Conservation (phyloP, 2,329 filamentous ascomycete species). For the Fusarium solani-melongenae region DNA sequence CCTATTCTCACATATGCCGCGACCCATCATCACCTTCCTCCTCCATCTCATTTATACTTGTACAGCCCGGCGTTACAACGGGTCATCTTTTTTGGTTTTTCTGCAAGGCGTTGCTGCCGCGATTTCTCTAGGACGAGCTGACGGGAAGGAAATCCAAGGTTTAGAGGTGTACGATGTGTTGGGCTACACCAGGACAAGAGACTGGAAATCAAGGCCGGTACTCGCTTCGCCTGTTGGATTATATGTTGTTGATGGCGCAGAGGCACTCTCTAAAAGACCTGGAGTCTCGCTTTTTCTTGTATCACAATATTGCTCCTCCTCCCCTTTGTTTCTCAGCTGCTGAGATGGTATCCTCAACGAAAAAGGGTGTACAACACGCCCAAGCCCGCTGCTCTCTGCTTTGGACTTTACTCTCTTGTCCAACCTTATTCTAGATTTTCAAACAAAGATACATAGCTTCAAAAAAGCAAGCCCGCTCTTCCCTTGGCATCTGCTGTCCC, state of each 20-base stretch:
- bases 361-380: constrained; percentile 1
- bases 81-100: constrained; percentile 10
- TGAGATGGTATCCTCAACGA: constrained; percentile 15
- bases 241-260: constrained; percentile 22
- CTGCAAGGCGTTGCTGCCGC: constrained; percentile 28
- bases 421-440: neutral
- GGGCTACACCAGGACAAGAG: neutral
- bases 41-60: constrained; percentile 4
- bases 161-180: constrained; percentile 6
- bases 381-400: constrained; percentile 15
- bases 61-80: constrained; percentile 23
- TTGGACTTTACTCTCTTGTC: neutral
- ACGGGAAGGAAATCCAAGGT: neutral
- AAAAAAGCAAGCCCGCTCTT: neutral
- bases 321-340: constrained; percentile 17
- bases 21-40: constrained; percentile 1
- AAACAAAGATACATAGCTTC: neutral
- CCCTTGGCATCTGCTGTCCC: neutral
- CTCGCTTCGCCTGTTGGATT: neutral
- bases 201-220: neutral
- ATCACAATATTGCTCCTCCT: constrained; percentile 28
- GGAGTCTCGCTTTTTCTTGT: constrained; percentile 20
- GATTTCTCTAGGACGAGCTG: constrained; percentile 3
- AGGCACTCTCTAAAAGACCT: constrained; percentile 1
- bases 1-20: neutral